Evolutionary conservation across 2,329 filamentous ascomycete species (phyloP), one percentile per base, ranked within the genome.

Genomic region (Trichoderma harzianum): DNA sequence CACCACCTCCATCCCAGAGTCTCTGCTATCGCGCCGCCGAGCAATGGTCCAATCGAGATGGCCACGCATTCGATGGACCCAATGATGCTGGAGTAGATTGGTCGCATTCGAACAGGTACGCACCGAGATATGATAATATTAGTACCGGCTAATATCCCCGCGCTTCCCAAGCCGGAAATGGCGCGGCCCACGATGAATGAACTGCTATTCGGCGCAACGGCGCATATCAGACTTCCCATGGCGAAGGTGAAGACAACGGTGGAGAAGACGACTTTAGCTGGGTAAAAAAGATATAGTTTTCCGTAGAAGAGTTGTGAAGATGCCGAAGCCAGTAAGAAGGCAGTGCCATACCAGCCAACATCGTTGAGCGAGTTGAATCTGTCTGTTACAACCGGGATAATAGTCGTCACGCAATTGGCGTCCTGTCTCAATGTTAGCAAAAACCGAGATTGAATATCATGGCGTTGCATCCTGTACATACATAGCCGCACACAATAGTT

Each of bases 41-140:
- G 51, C n/a, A 69, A n/a, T 34, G 66, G 66, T 28, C 66, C 66
- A 57, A 69, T 53, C n/a, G 26, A 43, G 66, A 57, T 69, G 53
- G 66, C 66, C n/a, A 69, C 26, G 55, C 66, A 43, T 47, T 60
- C 51, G 34, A 60, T 55, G 14, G 55, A 16, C 26, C 66, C 66
- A 26, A 69, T 55, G 30, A 69, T 60, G 53, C 66, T 57, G 6
- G 36, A 58, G n/a, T 69, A 69, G 30, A 55, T 6, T 55, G 63
- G 47, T 5, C 43, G 43, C 43, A 47, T n/a, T 47, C 43, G 43
- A 47, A 47, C 16, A n/a, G 43, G 43, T 6, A 47, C 43, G n/a
- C 43, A n/a, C 4, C 43, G 43, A 3, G 43, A 47, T 47, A 47
- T 47, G 43, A 47, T 66, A 11, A 66, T 55, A 28, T 53, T 53